Evolutionary conservation across 164 flowering plant species (phyloP).

Genomic region (Paratinospora sagittata): DNA sequence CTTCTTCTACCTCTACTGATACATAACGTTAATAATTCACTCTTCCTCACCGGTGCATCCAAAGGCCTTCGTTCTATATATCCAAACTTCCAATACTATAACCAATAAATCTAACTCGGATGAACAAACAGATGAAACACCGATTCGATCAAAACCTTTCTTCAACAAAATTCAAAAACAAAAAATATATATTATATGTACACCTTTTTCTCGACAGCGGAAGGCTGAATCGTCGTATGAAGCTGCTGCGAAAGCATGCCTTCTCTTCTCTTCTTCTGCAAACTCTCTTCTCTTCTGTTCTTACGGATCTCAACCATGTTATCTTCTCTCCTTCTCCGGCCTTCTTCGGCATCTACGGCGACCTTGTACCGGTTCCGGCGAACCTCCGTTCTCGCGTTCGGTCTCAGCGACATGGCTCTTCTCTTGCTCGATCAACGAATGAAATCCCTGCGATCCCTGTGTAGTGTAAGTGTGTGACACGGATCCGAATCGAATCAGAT

Average conservation of each 20-base stretch:
- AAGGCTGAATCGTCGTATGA: slow-evolving; percentile 28
- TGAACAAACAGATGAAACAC: not conserved
- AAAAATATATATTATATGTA: too few relatives aligned
- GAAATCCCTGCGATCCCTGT: slow-evolving; percentile 3
- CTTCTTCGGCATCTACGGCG: slow-evolving; percentile 84
- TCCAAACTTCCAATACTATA: too few relatives aligned
- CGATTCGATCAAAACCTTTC: not conserved
- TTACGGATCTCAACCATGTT: slow-evolving; percentile 84
- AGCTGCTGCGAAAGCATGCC: slow-evolving; percentile 50
- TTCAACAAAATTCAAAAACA: slow-evolving; percentile 5
- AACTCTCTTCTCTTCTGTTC: slow-evolving; percentile 59
- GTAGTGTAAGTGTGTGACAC: too few relatives aligned
- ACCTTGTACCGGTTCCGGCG: slow-evolving; percentile 81
- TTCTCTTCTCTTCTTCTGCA: slow-evolving; percentile 70
- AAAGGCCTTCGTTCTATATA: too few relatives aligned
- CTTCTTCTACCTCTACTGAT: too few relatives aligned
- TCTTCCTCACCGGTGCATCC: too few relatives aligned
- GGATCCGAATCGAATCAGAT: not conserved
- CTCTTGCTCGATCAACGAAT: slow-evolving; percentile 4
- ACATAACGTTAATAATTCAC: too few relatives aligned
- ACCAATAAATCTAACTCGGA: not conserved
- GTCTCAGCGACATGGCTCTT: slow-evolving; percentile 70
- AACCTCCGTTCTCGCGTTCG: slow-evolving; percentile 57
- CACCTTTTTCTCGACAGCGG: slow-evolving; percentile 53
- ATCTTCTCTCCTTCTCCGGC: slow-evolving; percentile 67